phyloP scores from a whole-genome alignment of 352 stramenopile genomes.

The Phytophthora vignae region DNA sequence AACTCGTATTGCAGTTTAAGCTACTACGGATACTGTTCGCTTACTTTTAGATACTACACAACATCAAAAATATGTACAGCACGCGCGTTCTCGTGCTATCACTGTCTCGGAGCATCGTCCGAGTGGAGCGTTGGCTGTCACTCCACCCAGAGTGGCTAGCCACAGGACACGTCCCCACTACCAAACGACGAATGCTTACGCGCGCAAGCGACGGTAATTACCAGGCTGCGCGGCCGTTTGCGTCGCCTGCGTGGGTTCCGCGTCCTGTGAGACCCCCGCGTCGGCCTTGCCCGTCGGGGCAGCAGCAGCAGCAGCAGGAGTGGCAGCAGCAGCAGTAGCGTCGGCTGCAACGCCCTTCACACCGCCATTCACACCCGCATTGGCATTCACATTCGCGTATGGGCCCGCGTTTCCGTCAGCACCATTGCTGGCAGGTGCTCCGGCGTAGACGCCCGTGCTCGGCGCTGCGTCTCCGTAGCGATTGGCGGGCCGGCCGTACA shows the following conservation, averaged over 20 bases:
- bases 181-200: not conserved
- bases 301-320: not conserved
- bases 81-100: not conserved
- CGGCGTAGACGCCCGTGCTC: not conserved
- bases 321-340: not conserved
- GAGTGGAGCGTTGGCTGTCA: no score
- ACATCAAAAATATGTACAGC: not conserved
- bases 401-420: not conserved
- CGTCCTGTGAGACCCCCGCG: not conserved
- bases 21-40: no score
- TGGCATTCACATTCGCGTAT: not conserved
- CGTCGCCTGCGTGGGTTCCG: not conserved
- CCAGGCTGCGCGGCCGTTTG: not conserved
- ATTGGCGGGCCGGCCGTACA: not conserved
- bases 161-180: not conserved
- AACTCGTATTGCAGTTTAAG: no score
- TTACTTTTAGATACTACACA: no score
- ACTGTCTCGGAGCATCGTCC: not conserved
- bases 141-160: no score
- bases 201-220: constrained; percentile 2
- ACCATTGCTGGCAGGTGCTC: not conserved
- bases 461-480: not conserved
- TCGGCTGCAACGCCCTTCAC: not conserved
- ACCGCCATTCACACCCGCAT: not conserved
- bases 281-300: not conserved